phyloP scores from a whole-genome alignment of 2,329 filamentous ascomycete species.

The Diplodia intermedia region DNA sequence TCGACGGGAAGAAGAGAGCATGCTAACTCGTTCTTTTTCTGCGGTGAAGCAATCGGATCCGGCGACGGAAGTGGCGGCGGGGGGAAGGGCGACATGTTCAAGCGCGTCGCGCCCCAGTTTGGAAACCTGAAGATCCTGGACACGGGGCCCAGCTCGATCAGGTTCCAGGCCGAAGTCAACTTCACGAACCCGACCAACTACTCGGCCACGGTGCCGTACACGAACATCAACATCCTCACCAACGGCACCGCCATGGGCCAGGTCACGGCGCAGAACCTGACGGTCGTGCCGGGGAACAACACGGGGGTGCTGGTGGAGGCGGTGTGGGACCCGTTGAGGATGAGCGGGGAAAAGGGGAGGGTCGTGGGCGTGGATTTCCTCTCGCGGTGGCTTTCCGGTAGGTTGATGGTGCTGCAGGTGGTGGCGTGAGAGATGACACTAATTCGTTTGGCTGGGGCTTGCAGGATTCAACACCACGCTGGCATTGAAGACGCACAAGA shows the following conservation, averaged over 20 bases:
- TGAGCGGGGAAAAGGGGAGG: constrained; percentile 67
- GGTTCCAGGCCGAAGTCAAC: constrained; percentile 75
- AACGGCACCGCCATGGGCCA: constrained; percentile 79
- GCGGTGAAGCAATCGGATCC: constrained; percentile 44
- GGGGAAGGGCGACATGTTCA: constrained; percentile 52
- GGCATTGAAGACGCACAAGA: constrained; percentile 72
- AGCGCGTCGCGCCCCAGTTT: constrained; percentile 67
- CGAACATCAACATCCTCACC: constrained; percentile 76
- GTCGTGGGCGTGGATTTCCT: constrained; percentile 73
- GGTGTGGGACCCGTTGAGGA: constrained; percentile 73
- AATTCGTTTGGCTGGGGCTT: not conserved
- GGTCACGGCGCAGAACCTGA: constrained; percentile 69
- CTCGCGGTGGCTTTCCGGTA: constrained; percentile 83
- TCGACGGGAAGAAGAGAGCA: not conserved
- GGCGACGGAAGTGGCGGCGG: constrained; percentile 34
- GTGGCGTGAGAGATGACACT: not conserved
- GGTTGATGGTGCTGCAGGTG: constrained; percentile 30
- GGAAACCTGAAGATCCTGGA: constrained; percentile 74
- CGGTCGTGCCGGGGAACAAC: constrained; percentile 74
- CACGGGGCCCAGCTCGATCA: constrained; percentile 74
- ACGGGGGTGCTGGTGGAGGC: constrained; percentile 70
- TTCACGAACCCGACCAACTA: constrained; percentile 92
- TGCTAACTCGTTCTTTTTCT: constrained; percentile 41
- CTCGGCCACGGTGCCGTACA: constrained; percentile 78
- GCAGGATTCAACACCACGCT: constrained; percentile 79